Conservation (phyloP, 2,329 filamentous ascomycete genomes). For the Cyphellophora attinorum region DNA sequence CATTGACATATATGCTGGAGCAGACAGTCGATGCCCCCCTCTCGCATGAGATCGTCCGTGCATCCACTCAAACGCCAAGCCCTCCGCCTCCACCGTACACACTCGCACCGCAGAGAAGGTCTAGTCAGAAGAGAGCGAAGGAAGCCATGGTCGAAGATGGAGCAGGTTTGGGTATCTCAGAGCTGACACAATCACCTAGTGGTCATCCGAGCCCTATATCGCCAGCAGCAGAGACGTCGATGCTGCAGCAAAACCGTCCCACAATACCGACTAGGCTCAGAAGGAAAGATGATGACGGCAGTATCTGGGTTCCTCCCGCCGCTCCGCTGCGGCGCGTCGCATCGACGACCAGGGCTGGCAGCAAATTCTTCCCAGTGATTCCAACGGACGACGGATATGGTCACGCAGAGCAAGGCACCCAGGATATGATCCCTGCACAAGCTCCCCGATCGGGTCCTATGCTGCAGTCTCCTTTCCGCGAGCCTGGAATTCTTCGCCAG, state of each 20-base stretch:
- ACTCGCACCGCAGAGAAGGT: not conserved
- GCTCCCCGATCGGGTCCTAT: too few relatives aligned
- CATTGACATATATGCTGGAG: not conserved
- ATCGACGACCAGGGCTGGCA: too few relatives aligned
- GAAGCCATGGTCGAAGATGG: not conserved
- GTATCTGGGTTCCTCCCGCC: too few relatives aligned
- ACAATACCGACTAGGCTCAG: not conserved
- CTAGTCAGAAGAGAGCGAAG: not conserved
- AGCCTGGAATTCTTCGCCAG: too few relatives aligned
- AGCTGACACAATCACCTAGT: not conserved
- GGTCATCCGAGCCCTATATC: not conserved
- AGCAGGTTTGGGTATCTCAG: not conserved
- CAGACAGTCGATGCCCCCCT: not conserved
- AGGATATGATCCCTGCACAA: too few relatives aligned
- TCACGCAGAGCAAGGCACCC: not conserved
- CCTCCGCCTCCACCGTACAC: not conserved
- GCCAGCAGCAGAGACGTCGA: slow-evolving; percentile 5
- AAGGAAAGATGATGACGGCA: not conserved
- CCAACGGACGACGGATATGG: not conserved
- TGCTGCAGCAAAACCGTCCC: not conserved
- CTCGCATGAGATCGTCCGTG: not conserved
- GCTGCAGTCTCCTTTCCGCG: too few relatives aligned
- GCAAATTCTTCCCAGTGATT: not conserved
- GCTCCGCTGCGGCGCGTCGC: too few relatives aligned
- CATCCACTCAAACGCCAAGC: not conserved